Evolutionary conservation across 1,139 yeast species (phyloP).

Genomic region (Yamadazyma buinensis): DNA sequence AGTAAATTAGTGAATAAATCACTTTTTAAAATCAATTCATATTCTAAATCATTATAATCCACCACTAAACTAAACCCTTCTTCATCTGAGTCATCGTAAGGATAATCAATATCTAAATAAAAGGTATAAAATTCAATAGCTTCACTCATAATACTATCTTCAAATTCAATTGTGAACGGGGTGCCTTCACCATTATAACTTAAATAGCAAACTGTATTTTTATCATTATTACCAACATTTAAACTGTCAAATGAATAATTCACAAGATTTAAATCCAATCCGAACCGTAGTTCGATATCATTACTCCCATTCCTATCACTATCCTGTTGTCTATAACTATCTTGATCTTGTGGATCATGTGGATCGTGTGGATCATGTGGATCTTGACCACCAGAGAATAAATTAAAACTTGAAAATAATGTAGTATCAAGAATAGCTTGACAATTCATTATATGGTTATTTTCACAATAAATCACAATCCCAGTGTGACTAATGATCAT

Average conservation of each 20-base stretch:
- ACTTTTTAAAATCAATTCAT: constrained; percentile 68
- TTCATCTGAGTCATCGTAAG: constrained; percentile 25
- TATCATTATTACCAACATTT: not conserved
- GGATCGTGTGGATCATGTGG: constrained; percentile 11
- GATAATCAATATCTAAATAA: constrained; percentile 39
- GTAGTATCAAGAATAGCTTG: constrained; percentile 36
- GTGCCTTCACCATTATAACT: constrained; percentile 52
- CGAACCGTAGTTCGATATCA: constrained; percentile 26
- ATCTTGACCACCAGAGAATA: constrained; percentile 7
- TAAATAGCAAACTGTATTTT: constrained; percentile 30
- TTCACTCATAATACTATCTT: constrained; percentile 66
- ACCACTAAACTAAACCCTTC: constrained; percentile 24
- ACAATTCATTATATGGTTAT: constrained; percentile 36
- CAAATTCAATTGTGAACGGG: constrained; percentile 69
- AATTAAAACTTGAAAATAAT: constrained; percentile 29
- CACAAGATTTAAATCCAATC: constrained; percentile 35
- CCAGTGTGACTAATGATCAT: constrained; percentile 32
- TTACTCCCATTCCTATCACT: constrained; percentile 1
- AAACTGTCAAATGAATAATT: constrained; percentile 21
- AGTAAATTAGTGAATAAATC: constrained; percentile 61
- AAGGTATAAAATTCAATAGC: constrained; percentile 66
- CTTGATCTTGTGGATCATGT: not conserved
- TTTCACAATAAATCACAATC: constrained; percentile 32
- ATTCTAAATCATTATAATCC: constrained; percentile 47
- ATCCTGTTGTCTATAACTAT: constrained; percentile 1